These are phyloP conservation scores for Colletotrichum nymphaeae DNA, from an alignment of 2,329 filamentous ascomycete genomes.

Conservation along the genomic window DNA sequence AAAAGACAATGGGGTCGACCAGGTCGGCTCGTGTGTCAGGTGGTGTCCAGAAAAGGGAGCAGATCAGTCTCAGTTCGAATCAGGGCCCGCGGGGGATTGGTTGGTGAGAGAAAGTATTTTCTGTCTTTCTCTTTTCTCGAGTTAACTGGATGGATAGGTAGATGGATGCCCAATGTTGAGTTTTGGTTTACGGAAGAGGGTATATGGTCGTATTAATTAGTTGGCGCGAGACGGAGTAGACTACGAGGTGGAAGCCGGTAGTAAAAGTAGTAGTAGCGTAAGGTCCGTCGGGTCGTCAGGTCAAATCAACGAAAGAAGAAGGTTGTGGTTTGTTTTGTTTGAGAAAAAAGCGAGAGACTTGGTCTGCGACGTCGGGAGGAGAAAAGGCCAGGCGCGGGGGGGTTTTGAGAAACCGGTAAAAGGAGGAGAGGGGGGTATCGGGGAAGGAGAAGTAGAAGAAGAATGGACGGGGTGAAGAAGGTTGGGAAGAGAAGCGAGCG, in stretches of 20 bases:
- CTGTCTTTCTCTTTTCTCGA: neutral
- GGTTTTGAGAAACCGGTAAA: conserved; percentile 17
- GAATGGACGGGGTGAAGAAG: conserved; percentile 20
- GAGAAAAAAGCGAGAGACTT: conserved; percentile 27
- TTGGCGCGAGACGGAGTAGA: neutral
- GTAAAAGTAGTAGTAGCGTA: neutral
- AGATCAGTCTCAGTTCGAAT: conserved; percentile 2
- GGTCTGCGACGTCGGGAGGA: conserved; percentile 29
- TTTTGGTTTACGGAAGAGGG: neutral
- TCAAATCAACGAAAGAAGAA: conserved; percentile 13
- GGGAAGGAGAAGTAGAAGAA: conserved; percentile 21
- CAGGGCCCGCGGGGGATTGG: neutral
- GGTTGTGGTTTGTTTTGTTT: conserved; percentile 7
- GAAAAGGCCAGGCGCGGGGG: conserved; percentile 29
- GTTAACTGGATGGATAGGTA: neutral
- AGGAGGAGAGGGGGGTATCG: conserved; percentile 7
- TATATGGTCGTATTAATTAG: conserved; percentile 27
- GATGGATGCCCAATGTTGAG: neutral
- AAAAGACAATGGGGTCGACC: conserved; percentile 22
- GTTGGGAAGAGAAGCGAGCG: conserved; percentile 24
- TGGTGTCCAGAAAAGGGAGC: conserved; percentile 28
- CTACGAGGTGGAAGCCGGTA: neutral
- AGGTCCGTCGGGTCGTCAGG: conserved; percentile 12
- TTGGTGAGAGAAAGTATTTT: neutral
- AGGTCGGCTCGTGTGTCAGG: conserved; percentile 30